phyloP scores from a whole-genome alignment of 2,329 filamentous ascomycete genomes.

The Amphichorda felina region DNA sequence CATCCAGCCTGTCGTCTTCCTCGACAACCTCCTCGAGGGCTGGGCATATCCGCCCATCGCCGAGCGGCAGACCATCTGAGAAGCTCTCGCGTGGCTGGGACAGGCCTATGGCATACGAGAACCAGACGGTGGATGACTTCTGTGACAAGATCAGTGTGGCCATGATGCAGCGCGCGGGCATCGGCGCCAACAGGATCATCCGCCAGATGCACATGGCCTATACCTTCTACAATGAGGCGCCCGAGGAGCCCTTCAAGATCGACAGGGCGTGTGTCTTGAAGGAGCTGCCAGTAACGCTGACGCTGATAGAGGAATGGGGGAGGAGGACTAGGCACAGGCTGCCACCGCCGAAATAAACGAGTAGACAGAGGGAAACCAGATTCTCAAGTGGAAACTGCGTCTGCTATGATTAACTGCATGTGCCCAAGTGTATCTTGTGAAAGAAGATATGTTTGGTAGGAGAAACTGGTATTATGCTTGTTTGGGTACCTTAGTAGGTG shows the following conservation, averaged over 20 bases:
- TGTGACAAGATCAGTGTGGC: slow-evolving; percentile 14
- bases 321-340: slow-evolving; percentile 8
- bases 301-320: slow-evolving; percentile 22
- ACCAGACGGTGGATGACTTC: slow-evolving; percentile 19
- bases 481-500: too few relatives aligned
- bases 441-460: too few relatives aligned
- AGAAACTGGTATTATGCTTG: too few relatives aligned
- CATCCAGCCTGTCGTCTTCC: slow-evolving; percentile 23
- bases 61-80: slow-evolving; percentile 16
- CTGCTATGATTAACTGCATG: too few relatives aligned
- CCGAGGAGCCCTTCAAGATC: slow-evolving; percentile 22
- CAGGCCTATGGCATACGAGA: slow-evolving; percentile 15
- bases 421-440: too few relatives aligned
- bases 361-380: neutral
- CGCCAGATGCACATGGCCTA: slow-evolving; percentile 27
- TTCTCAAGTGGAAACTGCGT: too few relatives aligned
- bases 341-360: slow-evolving; percentile 2
- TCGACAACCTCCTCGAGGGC: slow-evolving; percentile 25
- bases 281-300: slow-evolving; percentile 17
- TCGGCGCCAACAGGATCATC: slow-evolving; percentile 21
- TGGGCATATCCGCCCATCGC: slow-evolving; percentile 22
- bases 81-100: slow-evolving; percentile 20
- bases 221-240: slow-evolving; percentile 24
- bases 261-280: slow-evolving; percentile 20
- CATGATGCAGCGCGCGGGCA: slow-evolving; percentile 18